Evolutionary conservation across 306 rosid species (phyloP).

Genomic region (Lablab purpureus): DNA sequence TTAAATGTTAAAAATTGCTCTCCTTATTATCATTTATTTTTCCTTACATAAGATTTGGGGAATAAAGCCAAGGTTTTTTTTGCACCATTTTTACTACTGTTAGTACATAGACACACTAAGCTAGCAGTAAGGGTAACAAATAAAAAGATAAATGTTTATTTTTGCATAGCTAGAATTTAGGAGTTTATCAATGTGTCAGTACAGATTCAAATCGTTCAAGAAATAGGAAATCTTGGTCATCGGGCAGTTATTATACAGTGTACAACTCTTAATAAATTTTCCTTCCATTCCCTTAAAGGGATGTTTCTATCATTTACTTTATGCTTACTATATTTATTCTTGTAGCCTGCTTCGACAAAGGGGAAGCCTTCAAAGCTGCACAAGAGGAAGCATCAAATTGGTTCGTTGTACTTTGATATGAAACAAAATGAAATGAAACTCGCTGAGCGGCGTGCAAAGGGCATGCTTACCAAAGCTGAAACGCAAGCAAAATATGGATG

Average conservation of each 20-base stretch:
- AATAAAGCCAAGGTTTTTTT: neutral
- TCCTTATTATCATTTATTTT: neutral
- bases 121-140: neutral
- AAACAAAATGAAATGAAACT: conserved; percentile 90
- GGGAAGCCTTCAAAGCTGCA: conserved; percentile 92
- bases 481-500: conserved; percentile 98
- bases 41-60: too few relatives aligned
- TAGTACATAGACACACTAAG: neutral
- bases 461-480: conserved; percentile 94
- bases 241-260: neutral
- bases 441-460: conserved; percentile 82
- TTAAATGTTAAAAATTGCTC: neutral
- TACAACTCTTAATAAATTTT: neutral
- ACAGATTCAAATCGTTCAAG: conserved; percentile 17
- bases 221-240: neutral
- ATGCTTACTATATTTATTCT: conserved; percentile 20
- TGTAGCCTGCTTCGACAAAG: conserved; percentile 77
- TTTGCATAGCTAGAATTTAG: neutral
- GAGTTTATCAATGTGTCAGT: neutral
- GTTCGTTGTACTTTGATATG: conserved; percentile 83
- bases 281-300: neutral
- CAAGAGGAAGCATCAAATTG: conserved; percentile 97
- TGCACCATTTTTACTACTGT: neutral
- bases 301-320: neutral
- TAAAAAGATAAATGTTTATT: neutral